Conservation (phyloP, 176 grass and related monocot genomes). For the Hordeum vulgare region DNA sequence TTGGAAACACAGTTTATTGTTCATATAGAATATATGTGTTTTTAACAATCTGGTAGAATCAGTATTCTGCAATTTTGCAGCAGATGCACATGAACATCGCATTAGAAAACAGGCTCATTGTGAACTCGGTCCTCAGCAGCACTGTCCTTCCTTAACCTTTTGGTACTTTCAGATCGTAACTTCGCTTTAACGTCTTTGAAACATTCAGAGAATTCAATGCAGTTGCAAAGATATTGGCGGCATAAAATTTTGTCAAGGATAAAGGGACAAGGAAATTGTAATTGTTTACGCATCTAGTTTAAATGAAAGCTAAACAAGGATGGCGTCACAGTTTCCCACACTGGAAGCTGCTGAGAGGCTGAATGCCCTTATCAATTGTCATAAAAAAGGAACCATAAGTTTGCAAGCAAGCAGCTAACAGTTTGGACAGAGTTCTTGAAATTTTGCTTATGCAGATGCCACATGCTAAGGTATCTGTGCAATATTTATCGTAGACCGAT, state of each 20-base stretch:
- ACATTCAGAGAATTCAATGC: neutral
- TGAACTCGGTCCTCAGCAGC: neutral
- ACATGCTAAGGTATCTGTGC: neutral
- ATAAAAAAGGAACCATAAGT: neutral
- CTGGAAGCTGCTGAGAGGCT: neutral
- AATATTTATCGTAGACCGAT: neutral
- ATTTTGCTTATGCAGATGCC: neutral
- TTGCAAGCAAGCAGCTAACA: neutral
- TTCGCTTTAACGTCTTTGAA: neutral
- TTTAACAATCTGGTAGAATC: neutral
- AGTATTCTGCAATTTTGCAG: neutral
- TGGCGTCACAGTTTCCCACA: neutral
- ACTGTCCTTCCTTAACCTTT: neutral
- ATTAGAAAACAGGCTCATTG: neutral
- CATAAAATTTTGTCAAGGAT: neutral
- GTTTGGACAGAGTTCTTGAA: neutral
- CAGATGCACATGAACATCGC: neutral
- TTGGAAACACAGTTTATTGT: neutral
- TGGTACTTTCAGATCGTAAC: neutral
- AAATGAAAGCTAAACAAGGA: neutral
- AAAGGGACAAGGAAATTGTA: neutral
- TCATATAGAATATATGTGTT: neutral
- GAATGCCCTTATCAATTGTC: neutral
- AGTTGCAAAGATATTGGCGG: neutral
- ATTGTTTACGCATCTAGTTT: neutral